Conservation (phyloP, 2,329 filamentous ascomycete genomes). For the Annulohypoxylon truncatum region DNA sequence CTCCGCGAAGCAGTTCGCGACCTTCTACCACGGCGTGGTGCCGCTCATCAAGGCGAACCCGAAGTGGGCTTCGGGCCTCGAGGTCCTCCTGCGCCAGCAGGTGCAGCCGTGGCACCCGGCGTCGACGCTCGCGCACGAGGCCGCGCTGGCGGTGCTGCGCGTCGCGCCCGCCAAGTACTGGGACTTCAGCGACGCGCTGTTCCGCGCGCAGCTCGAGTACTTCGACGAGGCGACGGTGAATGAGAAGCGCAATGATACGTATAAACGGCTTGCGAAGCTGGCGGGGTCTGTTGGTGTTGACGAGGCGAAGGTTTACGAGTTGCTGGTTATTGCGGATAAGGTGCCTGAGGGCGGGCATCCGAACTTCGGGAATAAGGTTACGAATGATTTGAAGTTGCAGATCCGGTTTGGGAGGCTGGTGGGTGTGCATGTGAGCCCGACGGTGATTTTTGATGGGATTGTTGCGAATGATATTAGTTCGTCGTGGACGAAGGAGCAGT, state of each 20-base stretch:
- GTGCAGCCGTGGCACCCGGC: constrained; percentile 96
- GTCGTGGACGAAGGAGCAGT: constrained; percentile 82
- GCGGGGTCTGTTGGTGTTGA: constrained; percentile 75
- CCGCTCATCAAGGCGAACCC: constrained; percentile 73
- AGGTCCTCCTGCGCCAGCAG: constrained; percentile 89
- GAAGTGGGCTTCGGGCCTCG: constrained; percentile 65
- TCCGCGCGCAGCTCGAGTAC: constrained; percentile 75
- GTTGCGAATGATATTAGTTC: constrained; percentile 83
- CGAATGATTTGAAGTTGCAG: constrained; percentile 84
- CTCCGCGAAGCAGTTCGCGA: constrained; percentile 78
- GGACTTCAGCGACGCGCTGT: constrained; percentile 77
- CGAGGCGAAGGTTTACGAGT: constrained; percentile 73
- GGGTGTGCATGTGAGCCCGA: constrained; percentile 91
- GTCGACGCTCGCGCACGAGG: constrained; percentile 83
- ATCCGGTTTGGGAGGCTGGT: constrained; percentile 83
- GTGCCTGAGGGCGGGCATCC: constrained; percentile 73
- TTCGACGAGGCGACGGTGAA: constrained; percentile 88
- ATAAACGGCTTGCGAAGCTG: constrained; percentile 80
- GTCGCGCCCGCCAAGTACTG: constrained; percentile 80
- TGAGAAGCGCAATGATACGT: constrained; percentile 87
- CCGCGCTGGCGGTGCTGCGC: constrained; percentile 81
- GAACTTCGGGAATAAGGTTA: constrained; percentile 85
- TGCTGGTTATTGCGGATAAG: constrained; percentile 77
- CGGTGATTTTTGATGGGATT: constrained; percentile 87
- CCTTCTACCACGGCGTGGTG: constrained; percentile 73